phyloP scores from a whole-genome alignment of 2,329 filamentous ascomycete species.

The Exophiala dermatitidis region DNA sequence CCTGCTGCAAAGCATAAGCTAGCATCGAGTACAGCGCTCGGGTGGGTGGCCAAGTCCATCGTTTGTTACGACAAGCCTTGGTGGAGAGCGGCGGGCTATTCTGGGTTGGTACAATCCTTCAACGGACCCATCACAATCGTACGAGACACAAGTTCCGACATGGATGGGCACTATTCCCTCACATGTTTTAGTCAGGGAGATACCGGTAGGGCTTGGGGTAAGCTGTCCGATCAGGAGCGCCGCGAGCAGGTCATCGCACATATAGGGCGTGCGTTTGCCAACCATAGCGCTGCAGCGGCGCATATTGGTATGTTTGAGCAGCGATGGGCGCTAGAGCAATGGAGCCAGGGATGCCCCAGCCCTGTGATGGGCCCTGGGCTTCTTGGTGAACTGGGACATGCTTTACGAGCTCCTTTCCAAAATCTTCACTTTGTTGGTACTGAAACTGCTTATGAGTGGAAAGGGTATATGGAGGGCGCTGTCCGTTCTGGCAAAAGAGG shows the following conservation, averaged over 20 bases:
- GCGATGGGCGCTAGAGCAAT: conserved; percentile 34
- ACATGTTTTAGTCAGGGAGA: conserved; percentile 30
- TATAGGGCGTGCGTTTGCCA: background rate
- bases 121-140: conserved; percentile 42
- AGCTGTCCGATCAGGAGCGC: conserved; percentile 3
- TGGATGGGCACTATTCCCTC: conserved; percentile 29
- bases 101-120: conserved; percentile 40
- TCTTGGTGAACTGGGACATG: conserved; percentile 27
- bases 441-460: conserved; percentile 48
- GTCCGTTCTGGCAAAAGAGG: conserved; percentile 44
- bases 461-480: conserved; percentile 54
- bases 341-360: conserved; percentile 38
- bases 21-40: conserved; percentile 34
- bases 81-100: conserved; percentile 37
- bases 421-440: conserved; percentile 46
- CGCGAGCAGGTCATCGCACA: conserved; percentile 5
- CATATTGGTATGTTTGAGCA: conserved; percentile 5
- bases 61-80: conserved; percentile 39
- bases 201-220: conserved; percentile 11
- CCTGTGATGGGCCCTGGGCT: conserved; percentile 35
- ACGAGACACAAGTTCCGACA: conserved; percentile 39
- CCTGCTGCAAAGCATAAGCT: conserved; percentile 36
- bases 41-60: conserved; percentile 49
- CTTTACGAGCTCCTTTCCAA: conserved; percentile 33
- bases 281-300: background rate